Percentiles rank a stretch among this genome's conserved stretches.
Evolutionary conservation across 108 stramenopile genomes (phyloP).

Genomic region (Cyclotella choctawhatcheeana): DNA sequence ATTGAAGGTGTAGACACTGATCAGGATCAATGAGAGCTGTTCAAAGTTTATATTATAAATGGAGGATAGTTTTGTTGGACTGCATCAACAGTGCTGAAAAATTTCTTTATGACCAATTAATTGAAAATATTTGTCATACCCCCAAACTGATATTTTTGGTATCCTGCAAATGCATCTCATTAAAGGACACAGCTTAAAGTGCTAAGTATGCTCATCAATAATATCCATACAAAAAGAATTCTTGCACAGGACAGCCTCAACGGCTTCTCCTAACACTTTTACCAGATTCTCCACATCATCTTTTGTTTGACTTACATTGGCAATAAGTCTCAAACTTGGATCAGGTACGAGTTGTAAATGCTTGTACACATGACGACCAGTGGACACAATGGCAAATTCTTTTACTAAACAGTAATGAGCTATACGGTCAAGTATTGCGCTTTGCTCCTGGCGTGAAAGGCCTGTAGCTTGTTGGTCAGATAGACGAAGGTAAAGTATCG

Average conservation of each 20-base stretch:
- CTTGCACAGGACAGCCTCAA: constrained; percentile 31
- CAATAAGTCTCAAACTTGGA: constrained; percentile 79
- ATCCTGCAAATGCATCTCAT: no score
- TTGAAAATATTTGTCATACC: no score
- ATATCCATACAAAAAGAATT: constrained; percentile 12
- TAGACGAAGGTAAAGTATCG: constrained; percentile 76
- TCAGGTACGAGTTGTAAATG: constrained; percentile 68
- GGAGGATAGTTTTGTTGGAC: no score
- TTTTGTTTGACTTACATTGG: constrained; percentile 68
- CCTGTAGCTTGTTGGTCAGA: constrained; percentile 56
- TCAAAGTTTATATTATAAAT: no score
- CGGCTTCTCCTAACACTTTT: constrained; percentile 39
- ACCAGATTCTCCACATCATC: constrained; percentile 70
- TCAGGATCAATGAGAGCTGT: no score
- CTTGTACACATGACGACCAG: constrained; percentile 58
- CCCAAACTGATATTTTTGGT: no score
- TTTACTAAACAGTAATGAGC: constrained; percentile 64
- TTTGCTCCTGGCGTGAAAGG: constrained; percentile 55
- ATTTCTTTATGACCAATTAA: no score
- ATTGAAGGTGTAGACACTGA: no score
- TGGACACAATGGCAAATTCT: constrained; percentile 71
- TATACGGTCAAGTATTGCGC: constrained; percentile 66
- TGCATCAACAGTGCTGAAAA: no score
- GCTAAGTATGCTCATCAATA: constrained; percentile 4
- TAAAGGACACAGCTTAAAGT: no score